Evolutionary conservation across 2,329 filamentous ascomycete species (phyloP), one percentile per base, ranked within the genome.

Genomic region (Davidsoniella virescens): DNA sequence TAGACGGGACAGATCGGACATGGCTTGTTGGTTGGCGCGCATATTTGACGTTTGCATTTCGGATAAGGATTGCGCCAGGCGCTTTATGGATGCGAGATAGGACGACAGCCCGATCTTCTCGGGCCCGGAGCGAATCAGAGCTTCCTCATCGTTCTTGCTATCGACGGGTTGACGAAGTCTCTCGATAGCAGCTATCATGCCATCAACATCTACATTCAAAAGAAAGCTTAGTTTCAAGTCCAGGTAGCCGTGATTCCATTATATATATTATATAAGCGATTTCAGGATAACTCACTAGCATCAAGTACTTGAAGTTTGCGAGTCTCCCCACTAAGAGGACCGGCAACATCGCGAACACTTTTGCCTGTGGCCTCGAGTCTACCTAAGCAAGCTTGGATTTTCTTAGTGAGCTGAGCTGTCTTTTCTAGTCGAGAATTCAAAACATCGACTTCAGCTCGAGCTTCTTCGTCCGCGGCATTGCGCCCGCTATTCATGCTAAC

Each of bases 11-110:
- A 94, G 75, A 54, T 95, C 87, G 42, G 78, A 69, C 51, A 92
- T 84, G 2, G 87, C 87, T 63, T 88, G 82, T 62, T 96, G 88
- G 54, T 95, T 96, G 8, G 88, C 84, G 51, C 86, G 80, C 47
- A 98, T 69, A 57, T 95, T 95, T n/a, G 90, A 90, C 2, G 84
- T 75, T 62, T 84, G 84, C 67, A 98, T 82, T 55, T 94, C 85
- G 54, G 71, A 67, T 50, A 95, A 72, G n/a, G 88, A 84, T 62
- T 84, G 84, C 59, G 83, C 87, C 29, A 94, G 77, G 40, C 92
- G 82, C 66, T 93, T 92, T 57, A 96, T 78, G 5, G 90, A 94
- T 43, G 80, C 80, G 46, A 98, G 76, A 64, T 94, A 98, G 58
- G 85, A 84, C 37, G 79, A 74, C 51, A 98, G 69, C 39, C 88